Evolutionary conservation across 2,329 filamentous ascomycete species (phyloP).

Genomic region (Epichloe typhina): DNA sequence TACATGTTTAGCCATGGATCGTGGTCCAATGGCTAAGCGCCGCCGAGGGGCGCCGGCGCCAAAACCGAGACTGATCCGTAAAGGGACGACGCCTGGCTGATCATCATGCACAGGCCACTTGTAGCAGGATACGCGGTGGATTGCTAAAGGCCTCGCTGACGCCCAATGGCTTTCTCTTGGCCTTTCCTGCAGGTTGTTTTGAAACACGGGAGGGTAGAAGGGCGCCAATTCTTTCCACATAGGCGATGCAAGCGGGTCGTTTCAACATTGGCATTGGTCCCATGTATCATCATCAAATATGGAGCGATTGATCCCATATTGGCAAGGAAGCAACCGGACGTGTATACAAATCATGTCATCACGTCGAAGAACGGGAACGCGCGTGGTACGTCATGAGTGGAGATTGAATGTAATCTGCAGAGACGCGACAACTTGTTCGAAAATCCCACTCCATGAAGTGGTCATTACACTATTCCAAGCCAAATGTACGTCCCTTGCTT

Average conservation of each 20-base stretch:
- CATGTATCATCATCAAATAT: too few species aligned
- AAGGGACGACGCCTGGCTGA: not conserved
- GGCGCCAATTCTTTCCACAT: too few species aligned
- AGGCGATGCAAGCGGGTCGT: too few species aligned
- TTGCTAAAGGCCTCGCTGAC: not conserved
- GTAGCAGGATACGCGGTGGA: not conserved
- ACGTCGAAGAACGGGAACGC: not conserved
- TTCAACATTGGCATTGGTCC: too few species aligned
- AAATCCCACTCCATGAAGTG: constrained; percentile 1
- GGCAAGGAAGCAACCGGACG: too few species aligned
- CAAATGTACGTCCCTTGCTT: not conserved
- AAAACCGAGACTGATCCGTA: not conserved
- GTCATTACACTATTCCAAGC: not conserved
- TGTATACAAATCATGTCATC: not conserved
- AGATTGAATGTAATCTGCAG: constrained; percentile 15
- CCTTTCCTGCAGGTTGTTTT: too few species aligned
- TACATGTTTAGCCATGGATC: not conserved
- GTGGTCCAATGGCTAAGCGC: not conserved
- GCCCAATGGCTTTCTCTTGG: not conserved
- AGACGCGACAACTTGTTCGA: constrained; percentile 11
- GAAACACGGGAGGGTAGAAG: too few species aligned
- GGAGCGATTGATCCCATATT: too few species aligned
- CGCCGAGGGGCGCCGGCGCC: not conserved
- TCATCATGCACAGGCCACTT: not conserved
- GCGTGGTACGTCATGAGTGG: constrained; percentile 10